Conservation (phyloP, 2,329 filamentous ascomycete genomes). For the Exserohilum turcica region DNA sequence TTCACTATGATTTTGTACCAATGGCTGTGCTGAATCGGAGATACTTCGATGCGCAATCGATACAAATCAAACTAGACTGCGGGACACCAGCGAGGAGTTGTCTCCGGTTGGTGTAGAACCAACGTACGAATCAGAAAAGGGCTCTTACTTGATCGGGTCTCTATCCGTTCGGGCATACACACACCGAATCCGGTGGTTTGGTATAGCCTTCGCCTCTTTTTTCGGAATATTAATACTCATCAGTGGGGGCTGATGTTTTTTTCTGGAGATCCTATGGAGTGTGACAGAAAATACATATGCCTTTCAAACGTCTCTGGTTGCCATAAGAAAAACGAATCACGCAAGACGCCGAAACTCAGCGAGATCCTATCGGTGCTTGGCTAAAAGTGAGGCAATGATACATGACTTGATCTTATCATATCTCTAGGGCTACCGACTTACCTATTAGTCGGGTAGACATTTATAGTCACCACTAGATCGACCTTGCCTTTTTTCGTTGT, state of each 20-base stretch:
- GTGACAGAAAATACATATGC: not conserved
- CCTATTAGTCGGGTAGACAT: not conserved
- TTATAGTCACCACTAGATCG: too few relatives aligned
- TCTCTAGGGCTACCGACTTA: not conserved
- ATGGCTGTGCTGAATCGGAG: not conserved
- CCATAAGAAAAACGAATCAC: not conserved
- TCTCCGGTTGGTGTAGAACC: slow-evolving; percentile 5
- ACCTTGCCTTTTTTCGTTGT: not conserved
- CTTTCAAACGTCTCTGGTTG: not conserved
- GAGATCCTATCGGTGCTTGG: not conserved
- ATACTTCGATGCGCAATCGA: not conserved
- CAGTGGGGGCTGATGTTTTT: not conserved
- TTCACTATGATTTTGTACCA: not conserved
- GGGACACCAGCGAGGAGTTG: slow-evolving; percentile 1
- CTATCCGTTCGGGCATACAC: not conserved
- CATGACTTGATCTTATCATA: not conserved
- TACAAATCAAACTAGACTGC: not conserved
- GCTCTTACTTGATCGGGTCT: not conserved
- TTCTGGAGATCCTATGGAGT: not conserved
- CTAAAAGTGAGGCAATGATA: not conserved
- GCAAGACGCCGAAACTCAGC: slow-evolving; percentile 14
- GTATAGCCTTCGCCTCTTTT: not conserved
- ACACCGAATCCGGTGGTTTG: not conserved
- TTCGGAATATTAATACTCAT: not conserved
- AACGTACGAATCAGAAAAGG: not conserved